These are phyloP conservation scores for Aspergillus aculeatinus DNA, from an alignment of 2,329 filamentous ascomycete genomes.

Conservation along the genomic window DNA sequence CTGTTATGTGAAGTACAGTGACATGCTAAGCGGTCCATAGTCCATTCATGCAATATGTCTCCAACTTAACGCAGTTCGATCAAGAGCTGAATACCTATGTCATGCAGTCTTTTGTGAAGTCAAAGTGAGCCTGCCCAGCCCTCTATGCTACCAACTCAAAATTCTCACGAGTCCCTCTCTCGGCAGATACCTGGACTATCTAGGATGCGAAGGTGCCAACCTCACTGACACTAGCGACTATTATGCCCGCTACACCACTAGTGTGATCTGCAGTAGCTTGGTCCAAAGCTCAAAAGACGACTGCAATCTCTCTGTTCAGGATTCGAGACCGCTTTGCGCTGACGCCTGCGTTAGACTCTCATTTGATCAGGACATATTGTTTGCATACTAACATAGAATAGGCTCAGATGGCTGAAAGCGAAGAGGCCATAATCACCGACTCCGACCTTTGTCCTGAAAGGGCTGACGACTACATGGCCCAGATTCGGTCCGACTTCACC, in stretches of 20 bases:
- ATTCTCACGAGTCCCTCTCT: slow-evolving; percentile 5
- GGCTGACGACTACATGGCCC: slow-evolving; percentile 62
- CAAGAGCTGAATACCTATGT: slow-evolving; percentile 69
- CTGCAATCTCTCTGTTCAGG: slow-evolving; percentile 65
- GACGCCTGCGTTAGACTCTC: slow-evolving; percentile 71
- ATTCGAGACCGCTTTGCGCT: slow-evolving; percentile 78
- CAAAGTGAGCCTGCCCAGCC: slow-evolving; percentile 61
- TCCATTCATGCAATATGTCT: slow-evolving; percentile 82
- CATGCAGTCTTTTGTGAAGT: slow-evolving; percentile 68
- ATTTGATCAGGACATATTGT: neutral
- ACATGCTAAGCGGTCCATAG: slow-evolving; percentile 50
- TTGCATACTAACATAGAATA: slow-evolving; percentile 33
- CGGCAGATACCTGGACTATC: slow-evolving; percentile 71
- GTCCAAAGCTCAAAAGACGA: slow-evolving; percentile 78
- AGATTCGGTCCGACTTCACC: slow-evolving; percentile 89
- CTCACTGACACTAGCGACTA: slow-evolving; percentile 74
- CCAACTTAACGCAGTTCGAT: slow-evolving; percentile 75
- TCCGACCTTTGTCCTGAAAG: slow-evolving; percentile 68
- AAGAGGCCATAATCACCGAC: slow-evolving; percentile 79
- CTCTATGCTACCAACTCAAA: neutral
- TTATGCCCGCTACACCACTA: slow-evolving; percentile 92
- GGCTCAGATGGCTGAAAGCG: slow-evolving; percentile 83
- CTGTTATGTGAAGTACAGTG: slow-evolving; percentile 23
- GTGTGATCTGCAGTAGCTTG: slow-evolving; percentile 88
- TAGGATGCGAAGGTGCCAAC: slow-evolving; percentile 78